Conservation (phyloP, 2,329 filamentous ascomycete species). For the Xylariales sp. region DNA sequence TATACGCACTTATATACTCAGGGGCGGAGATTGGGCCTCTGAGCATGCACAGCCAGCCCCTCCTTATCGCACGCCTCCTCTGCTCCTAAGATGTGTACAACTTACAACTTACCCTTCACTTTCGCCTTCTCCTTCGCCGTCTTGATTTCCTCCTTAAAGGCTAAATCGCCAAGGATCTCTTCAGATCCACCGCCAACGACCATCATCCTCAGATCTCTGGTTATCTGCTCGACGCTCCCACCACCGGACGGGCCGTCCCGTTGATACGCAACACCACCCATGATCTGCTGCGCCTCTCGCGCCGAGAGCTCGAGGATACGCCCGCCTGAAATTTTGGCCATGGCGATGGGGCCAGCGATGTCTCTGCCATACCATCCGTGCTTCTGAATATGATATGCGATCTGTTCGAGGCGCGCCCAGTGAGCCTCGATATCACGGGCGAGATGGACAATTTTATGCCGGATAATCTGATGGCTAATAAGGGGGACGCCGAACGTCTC, state of each 20-base stretch:
- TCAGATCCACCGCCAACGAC: constrained; percentile 63
- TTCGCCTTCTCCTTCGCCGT: constrained; percentile 29
- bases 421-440: constrained; percentile 67
- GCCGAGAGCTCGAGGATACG: constrained; percentile 59
- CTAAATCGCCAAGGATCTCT: constrained; percentile 61
- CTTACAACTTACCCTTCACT: constrained; percentile 32
- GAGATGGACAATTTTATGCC: constrained; percentile 65
- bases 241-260: constrained; percentile 57
- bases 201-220: constrained; percentile 61
- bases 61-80: too few species aligned
- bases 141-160: constrained; percentile 57
- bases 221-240: constrained; percentile 60
- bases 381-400: constrained; percentile 62
- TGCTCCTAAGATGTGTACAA: background rate
- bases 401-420: constrained; percentile 68
- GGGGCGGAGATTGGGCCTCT: too few species aligned
- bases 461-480: constrained; percentile 66
- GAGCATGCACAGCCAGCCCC: background rate
- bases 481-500: constrained; percentile 68
- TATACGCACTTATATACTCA: too few species aligned
- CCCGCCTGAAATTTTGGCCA: constrained; percentile 58
- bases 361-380: constrained; percentile 47
- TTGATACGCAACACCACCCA: constrained; percentile 62
- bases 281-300: constrained; percentile 61
- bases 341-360: constrained; percentile 44